Conservation (phyloP, 129 eudicot species). For the Pseudognaphalium luteoalbum region DNA sequence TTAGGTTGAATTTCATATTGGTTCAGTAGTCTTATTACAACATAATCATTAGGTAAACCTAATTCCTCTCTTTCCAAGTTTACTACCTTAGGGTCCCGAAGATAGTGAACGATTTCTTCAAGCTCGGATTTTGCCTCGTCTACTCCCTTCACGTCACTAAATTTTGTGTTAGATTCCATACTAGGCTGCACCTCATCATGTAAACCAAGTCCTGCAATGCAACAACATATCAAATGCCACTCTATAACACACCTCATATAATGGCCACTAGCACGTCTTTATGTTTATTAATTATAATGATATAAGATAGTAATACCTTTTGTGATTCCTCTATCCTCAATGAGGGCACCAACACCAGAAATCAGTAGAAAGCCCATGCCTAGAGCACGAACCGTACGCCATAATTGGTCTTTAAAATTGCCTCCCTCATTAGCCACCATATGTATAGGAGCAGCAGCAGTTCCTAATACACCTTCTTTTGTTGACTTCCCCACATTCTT, state of each 20-base stretch:
- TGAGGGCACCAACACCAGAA: conserved; percentile 85
- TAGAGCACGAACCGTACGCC: conserved; percentile 86
- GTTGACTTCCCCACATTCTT: conserved; percentile 77
- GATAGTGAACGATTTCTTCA: conserved; percentile 96
- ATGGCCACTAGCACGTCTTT: neutral
- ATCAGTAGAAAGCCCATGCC: conserved; percentile 79
- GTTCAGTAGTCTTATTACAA: neutral
- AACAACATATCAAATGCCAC: conserved; percentile 12
- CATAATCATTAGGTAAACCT: neutral
- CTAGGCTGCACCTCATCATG: conserved; percentile 83
- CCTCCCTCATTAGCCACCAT: conserved; percentile 93
- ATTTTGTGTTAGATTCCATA: conserved; percentile 78
- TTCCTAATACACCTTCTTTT: conserved; percentile 80
- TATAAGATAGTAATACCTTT: conserved; percentile 53
- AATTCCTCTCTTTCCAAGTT: neutral
- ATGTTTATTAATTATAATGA: neutral
- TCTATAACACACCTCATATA: neutral
- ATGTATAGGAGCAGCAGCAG: conserved; percentile 89
- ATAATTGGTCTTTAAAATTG: conserved; percentile 77
- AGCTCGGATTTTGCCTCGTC: conserved; percentile 98
- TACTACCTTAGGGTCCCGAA: conserved; percentile 93
- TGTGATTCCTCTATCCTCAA: conserved; percentile 92
- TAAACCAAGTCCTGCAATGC: conserved; percentile 58
- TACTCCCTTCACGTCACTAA: conserved; percentile 91
- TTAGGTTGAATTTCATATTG: neutral